These are phyloP conservation scores for Coniochaeta sp. DNA, from an alignment of 2,329 filamentous ascomycete species.

Conservation along the genomic window DNA sequence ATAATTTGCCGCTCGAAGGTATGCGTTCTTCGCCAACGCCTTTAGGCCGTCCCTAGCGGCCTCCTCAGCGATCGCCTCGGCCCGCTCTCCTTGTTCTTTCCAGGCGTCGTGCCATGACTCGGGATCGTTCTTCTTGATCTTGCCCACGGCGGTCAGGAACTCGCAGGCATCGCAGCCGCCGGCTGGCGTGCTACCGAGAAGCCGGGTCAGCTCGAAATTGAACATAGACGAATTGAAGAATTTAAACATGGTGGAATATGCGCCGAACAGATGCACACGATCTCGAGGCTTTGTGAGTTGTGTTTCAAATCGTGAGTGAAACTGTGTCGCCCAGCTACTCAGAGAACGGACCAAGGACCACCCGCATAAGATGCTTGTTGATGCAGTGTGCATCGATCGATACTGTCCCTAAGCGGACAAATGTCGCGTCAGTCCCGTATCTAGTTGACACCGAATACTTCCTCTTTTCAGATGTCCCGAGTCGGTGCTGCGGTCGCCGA, in stretches of 20 bases:
- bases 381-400: neutral
- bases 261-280: neutral
- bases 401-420: neutral
- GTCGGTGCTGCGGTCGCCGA: neutral
- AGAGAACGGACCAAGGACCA: neutral
- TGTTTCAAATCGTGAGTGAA: neutral
- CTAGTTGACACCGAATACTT: neutral
- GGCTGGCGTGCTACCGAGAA: slow-evolving; percentile 20
- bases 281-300: neutral
- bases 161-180: slow-evolving; percentile 23
- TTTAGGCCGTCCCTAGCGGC: slow-evolving; percentile 7
- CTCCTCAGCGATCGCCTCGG: slow-evolving; percentile 19
- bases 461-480: neutral
- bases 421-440: too few relatives aligned
- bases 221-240: slow-evolving; percentile 20
- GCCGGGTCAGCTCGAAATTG: slow-evolving; percentile 23
- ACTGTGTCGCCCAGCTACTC: neutral
- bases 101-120: slow-evolving; percentile 23
- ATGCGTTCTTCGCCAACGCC: slow-evolving; percentile 17
- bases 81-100: slow-evolving; percentile 14
- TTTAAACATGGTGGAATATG: slow-evolving; percentile 4
- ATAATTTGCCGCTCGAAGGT: slow-evolving; percentile 24
- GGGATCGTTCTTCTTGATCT: slow-evolving; percentile 21
- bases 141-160: slow-evolving; percentile 18
- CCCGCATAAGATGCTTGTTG: neutral